Conservation (phyloP, 2,329 filamentous ascomycete genomes). For the Colletotrichum musae region DNA sequence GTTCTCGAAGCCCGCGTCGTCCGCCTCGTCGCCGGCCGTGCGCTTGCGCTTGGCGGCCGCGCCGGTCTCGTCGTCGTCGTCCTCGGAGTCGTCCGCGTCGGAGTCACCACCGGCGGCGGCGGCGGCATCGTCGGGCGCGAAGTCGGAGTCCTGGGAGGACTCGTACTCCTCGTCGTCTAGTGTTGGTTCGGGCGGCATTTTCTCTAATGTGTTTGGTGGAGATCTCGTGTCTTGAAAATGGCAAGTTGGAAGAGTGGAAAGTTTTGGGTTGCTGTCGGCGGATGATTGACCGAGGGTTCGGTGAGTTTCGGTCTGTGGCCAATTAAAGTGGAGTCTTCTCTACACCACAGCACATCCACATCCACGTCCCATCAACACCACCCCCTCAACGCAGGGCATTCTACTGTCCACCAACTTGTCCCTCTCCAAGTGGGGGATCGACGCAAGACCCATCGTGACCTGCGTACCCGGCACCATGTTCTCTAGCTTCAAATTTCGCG, state of each 20-base stretch:
- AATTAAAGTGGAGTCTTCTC: not conserved
- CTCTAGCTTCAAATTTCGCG: too few species aligned
- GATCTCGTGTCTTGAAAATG: not conserved
- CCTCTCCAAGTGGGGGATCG: too few species aligned
- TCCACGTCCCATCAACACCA: too few species aligned
- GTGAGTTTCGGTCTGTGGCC: conserved; percentile 11
- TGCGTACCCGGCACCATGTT: too few species aligned
- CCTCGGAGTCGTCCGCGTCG: conserved; percentile 66
- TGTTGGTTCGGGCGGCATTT: conserved; percentile 60
- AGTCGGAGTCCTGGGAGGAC: conserved; percentile 82
- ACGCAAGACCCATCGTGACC: too few species aligned
- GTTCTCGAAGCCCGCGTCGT: conserved; percentile 71
- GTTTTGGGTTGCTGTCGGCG: conserved; percentile 29
- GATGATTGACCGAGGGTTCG: conserved; percentile 30
- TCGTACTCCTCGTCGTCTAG: conserved; percentile 69
- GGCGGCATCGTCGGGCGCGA: conserved; percentile 70
- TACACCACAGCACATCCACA: too few species aligned
- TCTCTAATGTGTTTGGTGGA: conserved; percentile 43
- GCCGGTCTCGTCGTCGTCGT: conserved; percentile 48
- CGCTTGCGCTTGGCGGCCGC: conserved; percentile 53
- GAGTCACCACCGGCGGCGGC: conserved; percentile 59
- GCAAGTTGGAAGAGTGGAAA: not conserved
- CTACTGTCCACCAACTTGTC: too few species aligned
- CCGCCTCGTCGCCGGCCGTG: conserved; percentile 48
- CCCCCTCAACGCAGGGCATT: too few species aligned